phyloP scores from a whole-genome alignment of 768 basidiomycete genomes.

The Lactarius akahatsu region DNA sequence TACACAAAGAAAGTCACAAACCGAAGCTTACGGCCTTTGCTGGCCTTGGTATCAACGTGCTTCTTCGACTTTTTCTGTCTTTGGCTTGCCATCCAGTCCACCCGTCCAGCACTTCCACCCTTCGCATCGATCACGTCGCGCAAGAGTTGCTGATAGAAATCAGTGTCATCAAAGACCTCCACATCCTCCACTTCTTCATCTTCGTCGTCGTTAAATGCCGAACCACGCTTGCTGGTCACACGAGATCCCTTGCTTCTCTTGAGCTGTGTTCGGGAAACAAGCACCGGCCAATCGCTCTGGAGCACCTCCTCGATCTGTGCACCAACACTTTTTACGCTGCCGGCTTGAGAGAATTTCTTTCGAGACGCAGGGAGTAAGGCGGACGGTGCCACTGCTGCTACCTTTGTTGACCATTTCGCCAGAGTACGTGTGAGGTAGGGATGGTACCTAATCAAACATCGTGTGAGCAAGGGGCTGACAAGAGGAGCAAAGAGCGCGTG shows the following conservation, averaged over 20 bases:
- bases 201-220: slow-evolving; percentile 35
- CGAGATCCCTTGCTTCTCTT: slow-evolving; percentile 50
- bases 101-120: slow-evolving; percentile 40
- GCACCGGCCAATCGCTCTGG: slow-evolving; percentile 48
- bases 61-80: slow-evolving; percentile 67
- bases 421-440: slow-evolving; percentile 74
- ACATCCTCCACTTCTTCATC: slow-evolving; percentile 38
- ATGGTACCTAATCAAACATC: slow-evolving; percentile 49
- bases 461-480: slow-evolving; percentile 18
- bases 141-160: slow-evolving; percentile 91
- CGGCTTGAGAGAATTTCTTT: slow-evolving; percentile 55
- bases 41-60: slow-evolving; percentile 88
- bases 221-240: slow-evolving; percentile 35
- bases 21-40: slow-evolving; percentile 92
- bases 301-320: slow-evolving; percentile 79
- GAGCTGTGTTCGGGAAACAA: slow-evolving; percentile 62
- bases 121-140: slow-evolving; percentile 85
- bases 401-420: slow-evolving; percentile 93
- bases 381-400: slow-evolving; percentile 86
- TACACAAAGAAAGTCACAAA: slow-evolving; percentile 36
- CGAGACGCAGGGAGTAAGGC: slow-evolving; percentile 67
- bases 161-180: slow-evolving; percentile 82
- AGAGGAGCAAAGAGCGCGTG: not conserved
- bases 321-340: slow-evolving; percentile 56
- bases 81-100: slow-evolving; percentile 64